phyloP scores from a whole-genome alignment of 2,329 filamentous ascomycete species.

The Ascochyta lentis region DNA sequence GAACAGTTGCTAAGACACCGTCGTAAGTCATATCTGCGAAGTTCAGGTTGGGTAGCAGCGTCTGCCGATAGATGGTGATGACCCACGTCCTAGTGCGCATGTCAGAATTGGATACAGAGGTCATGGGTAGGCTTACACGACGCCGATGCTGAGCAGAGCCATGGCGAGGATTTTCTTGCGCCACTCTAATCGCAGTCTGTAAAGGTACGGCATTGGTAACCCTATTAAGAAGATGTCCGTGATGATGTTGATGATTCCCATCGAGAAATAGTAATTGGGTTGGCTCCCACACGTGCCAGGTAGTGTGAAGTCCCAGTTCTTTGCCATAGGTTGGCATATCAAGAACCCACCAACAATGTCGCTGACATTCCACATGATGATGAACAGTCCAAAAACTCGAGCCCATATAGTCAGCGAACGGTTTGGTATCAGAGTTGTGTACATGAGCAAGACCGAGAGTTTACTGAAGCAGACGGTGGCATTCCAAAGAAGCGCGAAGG shows the following conservation, averaged over 20 bases:
- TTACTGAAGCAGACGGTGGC: constrained; percentile 28
- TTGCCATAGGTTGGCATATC: constrained; percentile 26
- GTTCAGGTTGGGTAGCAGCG: constrained; percentile 14
- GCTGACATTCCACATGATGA: constrained; percentile 22
- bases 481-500: constrained; percentile 30
- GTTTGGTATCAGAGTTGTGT: constrained; percentile 22
- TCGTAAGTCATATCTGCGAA: constrained; percentile 28
- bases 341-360: constrained; percentile 23
- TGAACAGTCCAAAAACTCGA: constrained; percentile 9
- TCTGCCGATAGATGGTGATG: constrained; percentile 33
- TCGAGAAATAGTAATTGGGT: constrained; percentile 23
- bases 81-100: constrained; percentile 25
- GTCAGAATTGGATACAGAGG: background rate
- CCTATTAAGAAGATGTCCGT: constrained; percentile 25
- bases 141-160: constrained; percentile 27
- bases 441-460: constrained; percentile 30
- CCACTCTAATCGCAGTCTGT: constrained; percentile 16
- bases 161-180: constrained; percentile 25
- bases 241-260: constrained; percentile 29
- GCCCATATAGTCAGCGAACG: constrained; percentile 19
- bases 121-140: constrained; percentile 18
- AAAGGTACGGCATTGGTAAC: constrained; percentile 31
- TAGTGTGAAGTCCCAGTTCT: constrained; percentile 26
- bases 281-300: constrained; percentile 29
- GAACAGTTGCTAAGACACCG: constrained; percentile 26